These are phyloP conservation scores for Starmera caribaea DNA, from an alignment of 805 yeast genomes.

Conservation along the genomic window DNA sequence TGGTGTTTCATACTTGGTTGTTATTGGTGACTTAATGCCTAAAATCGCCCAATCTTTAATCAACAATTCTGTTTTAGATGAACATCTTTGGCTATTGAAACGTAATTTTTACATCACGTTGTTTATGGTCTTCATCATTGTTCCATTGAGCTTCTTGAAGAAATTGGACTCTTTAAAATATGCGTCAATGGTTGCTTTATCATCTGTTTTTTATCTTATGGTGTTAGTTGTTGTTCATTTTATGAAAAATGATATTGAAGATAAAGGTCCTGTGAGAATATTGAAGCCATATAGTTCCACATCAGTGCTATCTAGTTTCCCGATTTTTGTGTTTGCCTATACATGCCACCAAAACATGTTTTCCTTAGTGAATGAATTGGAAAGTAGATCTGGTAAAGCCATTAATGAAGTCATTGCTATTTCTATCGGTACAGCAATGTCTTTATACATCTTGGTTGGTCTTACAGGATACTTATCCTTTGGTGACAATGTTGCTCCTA, in stretches of 20 bases:
- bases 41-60: slow-evolving; percentile 33
- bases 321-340: slow-evolving; percentile 89
- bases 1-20: slow-evolving; percentile 55
- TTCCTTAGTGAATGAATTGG: slow-evolving; percentile 75
- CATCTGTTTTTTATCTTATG: slow-evolving; percentile 71
- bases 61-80: slow-evolving; percentile 8
- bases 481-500: slow-evolving; percentile 73
- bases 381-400: slow-evolving; percentile 37
- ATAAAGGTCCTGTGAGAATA: slow-evolving; percentile 40
- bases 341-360: slow-evolving; percentile 97
- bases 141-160: slow-evolving; percentile 58
- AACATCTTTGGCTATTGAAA: slow-evolving; percentile 19
- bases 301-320: slow-evolving; percentile 60
- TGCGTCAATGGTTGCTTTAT: slow-evolving; percentile 75
- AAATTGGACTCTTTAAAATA: slow-evolving; percentile 76
- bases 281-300: slow-evolving; percentile 36
- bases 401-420: slow-evolving; percentile 36
- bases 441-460: slow-evolving; percentile 65
- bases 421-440: slow-evolving; percentile 52
- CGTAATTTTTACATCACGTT: slow-evolving; percentile 55
- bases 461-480: slow-evolving; percentile 77
- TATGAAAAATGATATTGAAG: slow-evolving; percentile 43
- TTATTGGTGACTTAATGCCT: slow-evolving; percentile 65
- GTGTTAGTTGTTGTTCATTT: slow-evolving; percentile 68
- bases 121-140: slow-evolving; percentile 35